These are phyloP conservation scores for Glebionis coronaria DNA, from an alignment of 129 eudicot genomes.

Conservation along the genomic window DNA sequence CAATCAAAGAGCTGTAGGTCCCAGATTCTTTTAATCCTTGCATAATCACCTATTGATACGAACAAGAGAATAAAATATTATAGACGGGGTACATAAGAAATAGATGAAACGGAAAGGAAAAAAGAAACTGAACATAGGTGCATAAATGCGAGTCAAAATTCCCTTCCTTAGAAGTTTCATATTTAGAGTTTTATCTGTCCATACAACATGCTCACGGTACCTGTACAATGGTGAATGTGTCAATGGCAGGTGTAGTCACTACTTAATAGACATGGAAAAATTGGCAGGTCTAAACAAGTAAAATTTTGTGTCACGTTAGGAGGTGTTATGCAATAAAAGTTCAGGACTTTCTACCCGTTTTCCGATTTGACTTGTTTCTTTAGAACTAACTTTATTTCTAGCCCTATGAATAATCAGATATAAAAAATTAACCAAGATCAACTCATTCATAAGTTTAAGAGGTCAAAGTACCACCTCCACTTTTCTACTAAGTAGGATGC, in stretches of 20 bases:
- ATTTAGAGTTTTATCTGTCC: constrained; percentile 7
- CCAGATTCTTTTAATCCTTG: constrained; percentile 65
- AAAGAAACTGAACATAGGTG: constrained; percentile 55
- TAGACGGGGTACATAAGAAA: not conserved
- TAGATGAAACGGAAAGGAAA: not conserved
- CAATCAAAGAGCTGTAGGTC: constrained; percentile 44
- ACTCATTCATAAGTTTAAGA: no score
- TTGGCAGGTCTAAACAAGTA: no score
- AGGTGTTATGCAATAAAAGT: no score
- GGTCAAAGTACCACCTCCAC: no score
- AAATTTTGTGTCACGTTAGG: no score
- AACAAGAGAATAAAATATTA: not conserved
- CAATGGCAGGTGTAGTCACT: no score
- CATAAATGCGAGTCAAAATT: constrained; percentile 56
- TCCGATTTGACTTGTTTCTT: no score
- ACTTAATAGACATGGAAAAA: no score
- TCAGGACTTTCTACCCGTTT: not conserved
- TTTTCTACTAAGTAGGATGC: no score
- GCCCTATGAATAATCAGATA: not conserved
- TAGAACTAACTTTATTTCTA: not conserved
- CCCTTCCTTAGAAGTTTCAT: constrained; percentile 48
- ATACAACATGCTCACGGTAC: not conserved
- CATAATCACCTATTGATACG: constrained; percentile 48
- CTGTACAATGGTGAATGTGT: no score
- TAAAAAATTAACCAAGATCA: no score